Evolutionary conservation across 2,329 filamentous ascomycete genomes (phyloP), one percentile per base, ranked within the genome.

Genomic region (Aschersonia sp.): DNA sequence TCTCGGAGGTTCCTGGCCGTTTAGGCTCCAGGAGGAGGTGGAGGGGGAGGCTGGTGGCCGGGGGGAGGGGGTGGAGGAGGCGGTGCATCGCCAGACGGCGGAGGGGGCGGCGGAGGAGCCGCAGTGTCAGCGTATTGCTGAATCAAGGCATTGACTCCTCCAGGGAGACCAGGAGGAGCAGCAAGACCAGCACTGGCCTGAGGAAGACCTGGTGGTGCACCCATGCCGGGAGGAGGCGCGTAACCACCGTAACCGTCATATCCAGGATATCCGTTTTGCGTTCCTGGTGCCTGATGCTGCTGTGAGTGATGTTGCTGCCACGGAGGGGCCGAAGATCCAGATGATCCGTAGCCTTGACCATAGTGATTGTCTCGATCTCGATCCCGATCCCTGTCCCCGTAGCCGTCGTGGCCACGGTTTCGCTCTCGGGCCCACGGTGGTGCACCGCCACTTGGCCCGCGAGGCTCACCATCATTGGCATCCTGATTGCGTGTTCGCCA

Each of bases 1-100:
- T 78, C 85, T 57, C 81, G 80, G 62, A 84, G 78, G 57, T 84
- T 81, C 50, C 86, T 69, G 44, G 78, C 76, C n/a, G n/a, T 31
- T 51, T 47, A 74, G 53, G 70, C 70, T 55, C 71, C 71, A 50
- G 70, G 70, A 53, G 79, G 78, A 47, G 79, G 79, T 49, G 79
- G 80, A 30, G 84, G 80, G 12, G 80, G 79, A 53, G 80, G 74
- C 53, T 78, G 79, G 53, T 71, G 70, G 48, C 74, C 74, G 48
- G 79, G 79, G 54, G 80, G 80, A 29, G 84, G 80, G 40, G 80
- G 79, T 50, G 80, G 79, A 46, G 74, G 73, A 48, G 73, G 50
- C 10, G 50, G 69, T 30, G 72, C 61, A 43, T 65, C 63, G 42
- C 64, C 61, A 51, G 77, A 75, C 30, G 77, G 75, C n/a, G 78